A percentile compares a stretch with the other conserved stretches of the same genome.
These are phyloP conservation scores for Exophiala mesophila DNA, from an alignment of 2,329 filamentous ascomycete genomes.

Conservation along the genomic window DNA sequence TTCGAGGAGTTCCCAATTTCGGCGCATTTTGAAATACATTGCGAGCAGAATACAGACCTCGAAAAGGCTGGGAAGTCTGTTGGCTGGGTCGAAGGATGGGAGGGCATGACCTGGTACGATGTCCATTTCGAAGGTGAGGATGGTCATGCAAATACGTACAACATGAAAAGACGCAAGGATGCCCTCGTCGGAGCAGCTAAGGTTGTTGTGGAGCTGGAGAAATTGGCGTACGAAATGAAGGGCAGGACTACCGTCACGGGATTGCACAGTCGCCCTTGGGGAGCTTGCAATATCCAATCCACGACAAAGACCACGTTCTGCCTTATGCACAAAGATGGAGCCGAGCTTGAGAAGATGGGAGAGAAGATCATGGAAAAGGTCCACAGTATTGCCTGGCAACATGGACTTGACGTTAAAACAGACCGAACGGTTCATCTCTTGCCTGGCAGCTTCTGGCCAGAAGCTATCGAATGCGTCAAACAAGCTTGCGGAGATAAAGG, in stretches of 20 bases:
- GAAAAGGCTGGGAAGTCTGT: conserved; percentile 20
- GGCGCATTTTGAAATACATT: conserved; percentile 20
- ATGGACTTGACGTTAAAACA: no score
- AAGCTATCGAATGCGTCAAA: no score
- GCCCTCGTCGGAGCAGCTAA: conserved; percentile 15
- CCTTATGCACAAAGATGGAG: conserved; percentile 30
- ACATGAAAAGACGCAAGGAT: conserved; percentile 21
- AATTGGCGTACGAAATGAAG: conserved; percentile 15
- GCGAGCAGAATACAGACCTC: conserved; percentile 16
- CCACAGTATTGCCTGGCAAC: no score
- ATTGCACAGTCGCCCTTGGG: conserved; percentile 22
- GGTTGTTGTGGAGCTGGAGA: conserved; percentile 14
- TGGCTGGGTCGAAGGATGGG: conserved; percentile 17
- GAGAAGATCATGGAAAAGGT: no score
- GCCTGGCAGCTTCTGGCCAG: no score
- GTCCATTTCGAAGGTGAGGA: conserved; percentile 18
- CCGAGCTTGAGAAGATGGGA: no score
- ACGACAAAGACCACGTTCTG: conserved; percentile 26
- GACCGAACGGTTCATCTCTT: no score
- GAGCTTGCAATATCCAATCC: conserved; percentile 31
- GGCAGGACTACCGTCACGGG: conserved; percentile 29
- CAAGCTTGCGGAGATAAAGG: no score
- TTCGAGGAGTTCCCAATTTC: conserved; percentile 20
- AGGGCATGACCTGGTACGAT: conserved; percentile 21
- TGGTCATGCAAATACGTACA: conserved; percentile 19